phyloP scores from a whole-genome alignment of 2,329 filamentous ascomycete species.

The Fusarium sp. region DNA sequence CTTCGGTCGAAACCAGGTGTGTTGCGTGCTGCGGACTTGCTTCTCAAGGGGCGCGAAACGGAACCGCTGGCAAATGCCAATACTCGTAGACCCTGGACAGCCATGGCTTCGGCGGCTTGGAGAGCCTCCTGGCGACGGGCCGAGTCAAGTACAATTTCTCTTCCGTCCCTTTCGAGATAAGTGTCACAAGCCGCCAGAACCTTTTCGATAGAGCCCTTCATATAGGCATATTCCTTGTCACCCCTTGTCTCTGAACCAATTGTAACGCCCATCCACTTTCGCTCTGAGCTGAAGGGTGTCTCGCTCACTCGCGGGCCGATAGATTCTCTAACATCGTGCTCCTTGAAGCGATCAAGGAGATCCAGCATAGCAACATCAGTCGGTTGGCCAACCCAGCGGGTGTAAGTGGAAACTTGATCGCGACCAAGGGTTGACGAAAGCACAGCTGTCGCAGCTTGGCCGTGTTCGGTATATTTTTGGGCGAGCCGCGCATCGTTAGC shows the following conservation, averaged over 20 bases:
- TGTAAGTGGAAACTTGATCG: slow-evolving; percentile 73
- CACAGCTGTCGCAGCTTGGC: slow-evolving; percentile 78
- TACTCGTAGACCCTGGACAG: slow-evolving; percentile 88
- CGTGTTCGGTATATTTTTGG: slow-evolving; percentile 76
- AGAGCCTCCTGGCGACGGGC: slow-evolving; percentile 79
- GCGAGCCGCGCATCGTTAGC: slow-evolving; percentile 93
- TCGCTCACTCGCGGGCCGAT: slow-evolving; percentile 86
- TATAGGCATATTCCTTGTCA: slow-evolving; percentile 86
- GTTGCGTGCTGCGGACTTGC: slow-evolving; percentile 62
- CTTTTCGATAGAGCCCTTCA: slow-evolving; percentile 94
- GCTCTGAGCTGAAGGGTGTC: slow-evolving; percentile 94
- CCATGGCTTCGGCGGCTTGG: slow-evolving; percentile 87
- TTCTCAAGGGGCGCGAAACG: slow-evolving; percentile 63
- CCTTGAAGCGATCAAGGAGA: slow-evolving; percentile 88
- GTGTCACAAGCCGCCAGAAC: slow-evolving; percentile 90
- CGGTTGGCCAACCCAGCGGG: slow-evolving; percentile 95
- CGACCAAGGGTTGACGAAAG: slow-evolving; percentile 83
- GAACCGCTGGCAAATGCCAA: slow-evolving; percentile 92
- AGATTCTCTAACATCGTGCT: slow-evolving; percentile 90
- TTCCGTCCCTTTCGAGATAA: slow-evolving; percentile 87
- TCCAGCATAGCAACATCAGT: slow-evolving; percentile 98
- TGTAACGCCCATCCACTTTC: slow-evolving; percentile 99
- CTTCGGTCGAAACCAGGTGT: slow-evolving; percentile 62
- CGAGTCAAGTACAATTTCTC: slow-evolving; percentile 87
- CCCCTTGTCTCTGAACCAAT: slow-evolving; percentile 72